phyloP scores from a whole-genome alignment of 352 stramenopile genomes.

The Saprolegnia diclina region DNA sequence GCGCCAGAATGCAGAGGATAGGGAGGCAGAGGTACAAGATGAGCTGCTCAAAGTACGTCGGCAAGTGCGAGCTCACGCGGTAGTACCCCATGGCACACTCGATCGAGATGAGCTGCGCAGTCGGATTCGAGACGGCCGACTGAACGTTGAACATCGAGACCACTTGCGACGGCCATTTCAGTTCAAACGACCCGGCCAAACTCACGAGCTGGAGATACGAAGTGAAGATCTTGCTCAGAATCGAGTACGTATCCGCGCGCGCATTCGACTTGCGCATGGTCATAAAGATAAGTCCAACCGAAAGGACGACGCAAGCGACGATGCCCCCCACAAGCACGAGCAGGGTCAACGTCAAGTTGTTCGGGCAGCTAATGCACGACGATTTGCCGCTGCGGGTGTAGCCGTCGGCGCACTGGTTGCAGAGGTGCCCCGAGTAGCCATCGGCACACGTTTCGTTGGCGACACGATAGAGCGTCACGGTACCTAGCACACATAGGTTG shows the following conservation, averaged over 20 bases:
- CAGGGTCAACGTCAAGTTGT: constrained; percentile 12
- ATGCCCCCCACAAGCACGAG: constrained; percentile 13
- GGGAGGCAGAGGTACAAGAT: constrained; percentile 19
- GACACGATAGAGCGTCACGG: not conserved
- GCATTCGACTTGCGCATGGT: constrained; percentile 18
- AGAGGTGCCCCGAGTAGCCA: constrained; percentile 23
- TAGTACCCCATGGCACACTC: constrained; percentile 19
- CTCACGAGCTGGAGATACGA: constrained; percentile 24
- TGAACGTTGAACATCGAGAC: constrained; percentile 16
- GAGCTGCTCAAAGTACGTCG: constrained; percentile 17
- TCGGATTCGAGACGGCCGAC: constrained; percentile 6
- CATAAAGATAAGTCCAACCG: constrained; percentile 13
- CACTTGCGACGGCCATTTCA: constrained; percentile 20
- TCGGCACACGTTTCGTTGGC: not conserved
- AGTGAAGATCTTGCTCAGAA: constrained; percentile 25
- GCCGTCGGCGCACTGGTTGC: constrained; percentile 18
- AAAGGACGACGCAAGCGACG: not conserved
- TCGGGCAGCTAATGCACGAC: constrained; percentile 2
- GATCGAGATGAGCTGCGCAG: constrained; percentile 16
- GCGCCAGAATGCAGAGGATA: not conserved
- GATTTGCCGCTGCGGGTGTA: constrained; percentile 24
- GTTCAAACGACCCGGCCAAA: constrained; percentile 22
- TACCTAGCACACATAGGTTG: too few relatives aligned
- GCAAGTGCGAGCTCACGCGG: not conserved
- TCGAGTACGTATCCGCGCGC: not conserved